Base-by-base conservation (phyloP, 108 stramenopile genomes). In the Skeletonema costatum region DNA sequence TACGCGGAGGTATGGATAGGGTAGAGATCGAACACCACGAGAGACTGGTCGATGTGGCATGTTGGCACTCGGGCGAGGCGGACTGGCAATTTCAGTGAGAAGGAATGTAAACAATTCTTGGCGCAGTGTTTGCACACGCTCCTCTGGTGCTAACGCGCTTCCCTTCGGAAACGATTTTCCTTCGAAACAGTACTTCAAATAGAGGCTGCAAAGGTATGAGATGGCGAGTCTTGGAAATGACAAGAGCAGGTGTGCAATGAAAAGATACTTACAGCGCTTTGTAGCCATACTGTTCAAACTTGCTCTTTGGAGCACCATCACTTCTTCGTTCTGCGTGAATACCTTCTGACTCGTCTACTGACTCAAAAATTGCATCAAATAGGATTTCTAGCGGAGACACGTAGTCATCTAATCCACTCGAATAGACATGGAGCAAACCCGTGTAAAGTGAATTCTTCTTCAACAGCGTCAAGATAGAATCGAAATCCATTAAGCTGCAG, bases 401-500 rank as follows among this genome's bases (percentile, higher is more conserved):
- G 66, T 78, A 94, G 67, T 97, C 95, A 46, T 92, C 82, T 17
- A 93, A 78, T 0, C 96, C 96, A 41, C 80, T 87, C 42, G 86
- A 90, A 76, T 89, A 94, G 8, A 96, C 89, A 66, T 91, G 88
- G 60, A 94, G 81, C 19, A 96, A 71, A 19, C 94, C 93, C 14
- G 94, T 87, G 70, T 89, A 90, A 75, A 97, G 87, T 9, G 85
- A 80, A 82, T 96, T 94, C 68, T 79, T 84, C 50, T 78, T 67
- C 16, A 97, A 87, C 58, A 97, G 76, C 16, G 83, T 64, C 19
- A 93, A 60, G 66, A 91, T 91, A 12, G 88, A 78, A 83, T 95
- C 92, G 69, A 96, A 93, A 71, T 96, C 97, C 89, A 97, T 88
- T 21, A 93, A 77, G 17, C 83, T 89, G 14, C 92, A 88, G 73